A percentile compares a stretch with the other conserved stretches of the same genome.
These are phyloP conservation scores for Actinomortierella wolfii DNA, from an alignment of 371 early-diverging fungal species.

Conservation along the genomic window DNA sequence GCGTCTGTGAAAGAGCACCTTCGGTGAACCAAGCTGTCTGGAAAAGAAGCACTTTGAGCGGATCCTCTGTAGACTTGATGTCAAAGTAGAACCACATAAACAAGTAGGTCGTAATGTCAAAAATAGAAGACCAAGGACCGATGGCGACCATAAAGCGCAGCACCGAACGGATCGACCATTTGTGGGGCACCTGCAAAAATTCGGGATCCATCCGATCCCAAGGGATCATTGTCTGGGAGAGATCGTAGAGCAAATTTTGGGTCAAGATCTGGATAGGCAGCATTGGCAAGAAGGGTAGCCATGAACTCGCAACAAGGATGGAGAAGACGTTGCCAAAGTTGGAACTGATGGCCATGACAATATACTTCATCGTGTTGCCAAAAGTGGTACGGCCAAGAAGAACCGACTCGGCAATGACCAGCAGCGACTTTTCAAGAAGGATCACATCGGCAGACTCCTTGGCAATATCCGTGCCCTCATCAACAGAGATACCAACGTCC, in stretches of 20 bases:
- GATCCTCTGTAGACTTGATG: conserved; percentile 22
- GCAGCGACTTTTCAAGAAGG: conserved; percentile 51
- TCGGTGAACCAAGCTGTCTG: conserved; percentile 49
- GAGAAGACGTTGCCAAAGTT: conserved; percentile 54
- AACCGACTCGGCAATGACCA: conserved; percentile 45
- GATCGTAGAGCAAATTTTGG: conserved; percentile 50
- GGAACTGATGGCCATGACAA: conserved; percentile 50
- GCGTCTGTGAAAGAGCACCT: conserved; percentile 45
- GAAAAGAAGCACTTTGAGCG: conserved; percentile 29
- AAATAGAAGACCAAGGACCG: conserved; percentile 49
- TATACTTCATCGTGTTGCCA: conserved; percentile 52
- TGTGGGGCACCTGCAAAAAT: conserved; percentile 45
- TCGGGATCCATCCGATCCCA: conserved; percentile 52
- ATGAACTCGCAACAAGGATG: conserved; percentile 46
- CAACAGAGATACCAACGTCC: conserved; percentile 85
- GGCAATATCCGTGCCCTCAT: conserved; percentile 82
- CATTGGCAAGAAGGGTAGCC: conserved; percentile 55
- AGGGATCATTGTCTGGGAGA: conserved; percentile 48
- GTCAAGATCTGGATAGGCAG: conserved; percentile 42
- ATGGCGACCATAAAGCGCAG: conserved; percentile 50
- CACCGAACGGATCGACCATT: conserved; percentile 46
- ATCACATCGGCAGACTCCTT: conserved; percentile 80
- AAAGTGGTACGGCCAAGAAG: conserved; percentile 48
- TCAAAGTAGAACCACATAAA: conserved; percentile 47
- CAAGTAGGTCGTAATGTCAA: conserved; percentile 47